Conservation (phyloP, 192 early-diverging fungal species). For the Coemansia sp. region DNA sequence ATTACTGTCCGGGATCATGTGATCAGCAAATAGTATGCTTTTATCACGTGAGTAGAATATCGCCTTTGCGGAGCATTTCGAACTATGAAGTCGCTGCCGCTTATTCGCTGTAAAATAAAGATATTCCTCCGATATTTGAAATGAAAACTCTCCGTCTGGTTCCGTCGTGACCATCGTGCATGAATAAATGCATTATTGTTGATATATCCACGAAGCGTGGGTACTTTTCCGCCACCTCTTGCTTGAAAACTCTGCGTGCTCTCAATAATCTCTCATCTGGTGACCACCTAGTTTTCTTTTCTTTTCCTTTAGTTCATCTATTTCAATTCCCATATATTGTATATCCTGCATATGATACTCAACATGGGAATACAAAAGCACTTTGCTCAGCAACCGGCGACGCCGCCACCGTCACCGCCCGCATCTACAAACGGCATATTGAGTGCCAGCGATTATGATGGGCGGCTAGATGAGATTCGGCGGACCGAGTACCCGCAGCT, state of each 20-base stretch:
- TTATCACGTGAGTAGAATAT: too few relatives aligned
- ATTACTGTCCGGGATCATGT: not conserved
- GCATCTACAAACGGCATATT: not conserved
- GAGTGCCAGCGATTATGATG: slow-evolving; percentile 38
- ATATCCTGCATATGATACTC: not conserved
- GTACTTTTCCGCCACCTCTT: not conserved
- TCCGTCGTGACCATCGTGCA: slow-evolving; percentile 1
- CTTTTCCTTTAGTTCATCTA: not conserved
- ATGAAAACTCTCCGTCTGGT: not conserved
- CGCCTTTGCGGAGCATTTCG: too few relatives aligned
- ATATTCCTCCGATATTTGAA: not conserved
- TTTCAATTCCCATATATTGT: not conserved
- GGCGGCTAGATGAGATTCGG: slow-evolving; percentile 53
- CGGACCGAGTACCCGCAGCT: slow-evolving; percentile 61
- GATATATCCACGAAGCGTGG: not conserved
- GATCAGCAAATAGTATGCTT: not conserved
- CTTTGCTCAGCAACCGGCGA: not conserved
- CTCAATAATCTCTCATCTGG: not conserved
- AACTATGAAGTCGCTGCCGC: too few relatives aligned
- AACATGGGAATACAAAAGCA: not conserved
- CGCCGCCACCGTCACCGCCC: slow-evolving; percentile 12
- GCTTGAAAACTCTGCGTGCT: not conserved
- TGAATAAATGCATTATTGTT: not conserved
- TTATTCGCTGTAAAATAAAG: not conserved
- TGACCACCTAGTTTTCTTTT: not conserved